Percentiles rank a stretch among this genome's conserved stretches.
phyloP scores from a whole-genome alignment of 805 yeast species.

The Ogataea henricii region DNA sequence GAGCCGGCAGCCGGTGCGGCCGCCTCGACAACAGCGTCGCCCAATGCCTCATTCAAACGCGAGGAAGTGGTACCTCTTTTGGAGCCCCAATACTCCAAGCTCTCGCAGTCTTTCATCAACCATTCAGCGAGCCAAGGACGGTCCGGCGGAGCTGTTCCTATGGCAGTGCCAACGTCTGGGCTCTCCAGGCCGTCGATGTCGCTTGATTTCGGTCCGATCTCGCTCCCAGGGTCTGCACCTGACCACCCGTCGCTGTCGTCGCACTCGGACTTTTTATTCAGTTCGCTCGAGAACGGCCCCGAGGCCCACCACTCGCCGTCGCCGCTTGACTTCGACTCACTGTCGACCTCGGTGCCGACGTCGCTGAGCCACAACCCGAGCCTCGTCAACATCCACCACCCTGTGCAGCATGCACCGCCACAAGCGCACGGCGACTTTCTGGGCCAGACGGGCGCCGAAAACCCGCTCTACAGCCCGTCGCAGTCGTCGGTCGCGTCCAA shows the following conservation, averaged over 20 bases:
- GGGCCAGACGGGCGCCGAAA: not conserved
- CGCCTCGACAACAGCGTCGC: not conserved
- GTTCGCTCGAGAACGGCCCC: slow-evolving; percentile 6
- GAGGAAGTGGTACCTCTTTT: slow-evolving; percentile 27
- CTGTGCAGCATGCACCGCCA: not conserved
- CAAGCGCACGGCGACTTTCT: not conserved
- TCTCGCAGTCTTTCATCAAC: slow-evolving; percentile 30
- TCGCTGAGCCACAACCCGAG: slow-evolving; percentile 27
- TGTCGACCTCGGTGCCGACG: slow-evolving; percentile 26
- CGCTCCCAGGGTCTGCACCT: slow-evolving; percentile 10
- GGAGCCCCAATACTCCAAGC: slow-evolving; percentile 30
- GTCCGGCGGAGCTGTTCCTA: not conserved
- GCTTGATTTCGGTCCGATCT: slow-evolving; percentile 24
- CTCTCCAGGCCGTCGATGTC: slow-evolving; percentile 7
- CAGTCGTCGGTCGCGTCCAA: slow-evolving; percentile 24
- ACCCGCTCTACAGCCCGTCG: slow-evolving; percentile 25
- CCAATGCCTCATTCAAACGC: slow-evolving; percentile 22
- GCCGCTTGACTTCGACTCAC: slow-evolving; percentile 25
- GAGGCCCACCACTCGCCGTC: slow-evolving; percentile 19
- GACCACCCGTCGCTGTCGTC: slow-evolving; percentile 15
- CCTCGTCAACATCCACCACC: slow-evolving; percentile 20
- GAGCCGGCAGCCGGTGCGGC: slow-evolving; percentile 13
- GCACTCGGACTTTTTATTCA: slow-evolving; percentile 14
- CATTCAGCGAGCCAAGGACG: not conserved
- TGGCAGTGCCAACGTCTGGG: not conserved